phyloP scores from a whole-genome alignment of 306 rosid genomes.

The Hippophae rhamnoides region DNA sequence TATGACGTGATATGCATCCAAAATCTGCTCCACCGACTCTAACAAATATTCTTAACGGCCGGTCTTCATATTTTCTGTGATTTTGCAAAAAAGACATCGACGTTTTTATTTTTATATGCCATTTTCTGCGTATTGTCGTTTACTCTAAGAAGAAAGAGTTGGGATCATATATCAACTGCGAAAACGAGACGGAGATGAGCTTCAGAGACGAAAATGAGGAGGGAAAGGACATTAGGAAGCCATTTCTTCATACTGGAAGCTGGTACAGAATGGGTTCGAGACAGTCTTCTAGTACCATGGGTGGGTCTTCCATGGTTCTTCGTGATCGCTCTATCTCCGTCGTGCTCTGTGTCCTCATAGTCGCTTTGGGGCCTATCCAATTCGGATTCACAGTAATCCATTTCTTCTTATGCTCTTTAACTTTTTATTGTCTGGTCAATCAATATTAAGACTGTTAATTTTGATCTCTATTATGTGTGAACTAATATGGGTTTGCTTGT shows the following conservation, averaged over 20 bases:
- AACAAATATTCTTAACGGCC: too few species aligned
- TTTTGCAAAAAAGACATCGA: too few species aligned
- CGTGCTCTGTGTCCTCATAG: conserved; percentile 69
- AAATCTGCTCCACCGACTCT: too few species aligned
- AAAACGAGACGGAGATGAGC: conserved; percentile 26
- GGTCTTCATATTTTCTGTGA: too few species aligned
- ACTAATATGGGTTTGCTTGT: too few species aligned
- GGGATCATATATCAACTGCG: too few species aligned
- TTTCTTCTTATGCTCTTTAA: too few species aligned
- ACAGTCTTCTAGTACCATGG: conserved; percentile 39
- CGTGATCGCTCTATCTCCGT: conserved; percentile 70
- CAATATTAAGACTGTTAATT: neutral
- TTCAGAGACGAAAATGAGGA: conserved; percentile 53
- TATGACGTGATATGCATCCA: too few species aligned
- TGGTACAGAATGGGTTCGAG: conserved; percentile 80
- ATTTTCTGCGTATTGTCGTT: too few species aligned
- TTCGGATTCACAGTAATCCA: conserved; percentile 59
- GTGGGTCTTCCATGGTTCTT: conserved; percentile 43
- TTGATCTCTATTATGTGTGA: too few species aligned
- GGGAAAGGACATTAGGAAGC: conserved; percentile 57
- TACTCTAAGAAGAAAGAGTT: too few species aligned
- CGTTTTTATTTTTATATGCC: too few species aligned
- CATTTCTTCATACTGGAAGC: conserved; percentile 76
- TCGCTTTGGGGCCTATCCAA: conserved; percentile 77
- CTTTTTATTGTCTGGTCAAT: neutral